phyloP scores from a whole-genome alignment of 306 rosid genomes.

The Citrullus colocynthis region DNA sequence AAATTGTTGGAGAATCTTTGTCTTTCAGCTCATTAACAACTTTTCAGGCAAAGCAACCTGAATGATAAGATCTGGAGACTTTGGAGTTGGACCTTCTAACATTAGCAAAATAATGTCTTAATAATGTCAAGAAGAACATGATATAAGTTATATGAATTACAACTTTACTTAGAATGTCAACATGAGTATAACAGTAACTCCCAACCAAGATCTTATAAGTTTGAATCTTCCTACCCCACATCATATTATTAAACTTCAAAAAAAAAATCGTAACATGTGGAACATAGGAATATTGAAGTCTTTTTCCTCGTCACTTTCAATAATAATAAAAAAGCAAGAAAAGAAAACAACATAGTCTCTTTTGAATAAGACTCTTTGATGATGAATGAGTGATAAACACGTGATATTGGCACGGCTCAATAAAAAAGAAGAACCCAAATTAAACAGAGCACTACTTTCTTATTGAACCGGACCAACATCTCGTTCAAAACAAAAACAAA shows the following conservation, averaged over 20 bases:
- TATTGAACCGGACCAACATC: constrained; percentile 99
- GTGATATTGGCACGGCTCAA: constrained; percentile 99
- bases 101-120: neutral
- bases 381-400: constrained; percentile 10
- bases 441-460: constrained; percentile 43
- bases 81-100: neutral
- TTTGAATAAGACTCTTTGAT: neutral
- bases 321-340: too few species aligned
- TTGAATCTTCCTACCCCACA: neutral
- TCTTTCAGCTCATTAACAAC: neutral
- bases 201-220: neutral
- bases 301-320: neutral
- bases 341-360: neutral
- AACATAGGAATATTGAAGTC: neutral
- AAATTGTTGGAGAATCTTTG: neutral
- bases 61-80: neutral
- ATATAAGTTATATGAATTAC: neutral
- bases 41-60: neutral
- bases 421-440: constrained; percentile 42
- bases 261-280: neutral
- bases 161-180: neutral
- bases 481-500: constrained; percentile 24
- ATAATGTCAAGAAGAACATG: neutral
- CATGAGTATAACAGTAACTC: neutral
- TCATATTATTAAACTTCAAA: neutral